Evolutionary conservation across 371 early-diverging fungal genomes (phyloP).

Genomic region (Quaeritorhiza haematococci): DNA sequence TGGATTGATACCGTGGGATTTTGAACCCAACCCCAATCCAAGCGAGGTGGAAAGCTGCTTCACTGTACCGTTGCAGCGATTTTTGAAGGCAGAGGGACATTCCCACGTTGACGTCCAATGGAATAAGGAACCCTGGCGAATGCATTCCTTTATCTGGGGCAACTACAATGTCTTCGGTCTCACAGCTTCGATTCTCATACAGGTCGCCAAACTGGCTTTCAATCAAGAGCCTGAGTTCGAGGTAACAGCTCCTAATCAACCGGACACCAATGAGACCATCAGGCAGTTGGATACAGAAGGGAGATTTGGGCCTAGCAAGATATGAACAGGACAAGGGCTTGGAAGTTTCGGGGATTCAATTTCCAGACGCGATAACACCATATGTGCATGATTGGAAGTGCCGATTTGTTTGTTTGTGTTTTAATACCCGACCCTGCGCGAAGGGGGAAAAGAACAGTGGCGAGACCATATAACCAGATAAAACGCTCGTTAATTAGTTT

Average conservation of each 20-base stretch:
- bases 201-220: slow-evolving; percentile 20
- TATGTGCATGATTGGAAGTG: no score
- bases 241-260: slow-evolving; percentile 11
- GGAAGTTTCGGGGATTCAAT: no score
- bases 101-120: slow-evolving; percentile 5
- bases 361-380: no score
- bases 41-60: slow-evolving; percentile 26
- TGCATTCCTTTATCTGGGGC: slow-evolving; percentile 10
- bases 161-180: slow-evolving; percentile 25
- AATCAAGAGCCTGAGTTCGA: slow-evolving; percentile 19
- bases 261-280: slow-evolving; percentile 1
- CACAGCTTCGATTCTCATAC: slow-evolving; percentile 27
- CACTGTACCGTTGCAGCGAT: slow-evolving; percentile 18
- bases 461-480: no score
- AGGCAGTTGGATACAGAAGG: no score
- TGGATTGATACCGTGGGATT: slow-evolving; percentile 6
- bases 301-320: no score
- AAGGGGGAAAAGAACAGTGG: no score
- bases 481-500: no score
- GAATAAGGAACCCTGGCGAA: slow-evolving; percentile 5
- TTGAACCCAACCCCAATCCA: slow-evolving; percentile 10
- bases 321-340: no score
- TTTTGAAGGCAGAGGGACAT: slow-evolving; percentile 9
- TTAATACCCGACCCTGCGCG: no score
- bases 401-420: no score